Base-by-base conservation (phyloP, 768 basidiomycete species). In the Polyporus arcularius region DNA sequence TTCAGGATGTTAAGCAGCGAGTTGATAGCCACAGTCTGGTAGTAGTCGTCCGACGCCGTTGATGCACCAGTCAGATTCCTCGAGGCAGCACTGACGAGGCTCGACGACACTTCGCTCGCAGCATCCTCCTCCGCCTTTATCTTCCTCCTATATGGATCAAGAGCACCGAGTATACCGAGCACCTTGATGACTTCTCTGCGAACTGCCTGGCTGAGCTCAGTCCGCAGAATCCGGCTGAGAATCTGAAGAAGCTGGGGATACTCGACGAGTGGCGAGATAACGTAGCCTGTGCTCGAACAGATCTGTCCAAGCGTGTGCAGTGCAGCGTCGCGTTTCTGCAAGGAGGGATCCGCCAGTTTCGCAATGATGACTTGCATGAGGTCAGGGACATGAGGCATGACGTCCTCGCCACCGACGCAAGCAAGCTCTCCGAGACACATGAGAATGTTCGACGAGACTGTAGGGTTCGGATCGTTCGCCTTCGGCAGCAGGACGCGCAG, bases 131-230 rank as follows among this genome's bases (percentile, higher is more conserved):
- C 86, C 0, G 86, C 83, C 67, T 83, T 83, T 42, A 75, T 82
- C 83, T 96, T 95, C 65, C 96, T 87, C 68, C 89, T 83, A 73
- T 97, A 99, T 0, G 97, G 97, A 73, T 99, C 97, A 32, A 98
- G 75, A 6, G 97, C 97, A 50, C 97, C 97, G 16, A 99, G 82
- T 53, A 98, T 94, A 63, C 97, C 97, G 61, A 99, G 82, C 4
- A 97, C 96, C 71, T 96, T 92, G 56, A 98, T 89, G 15, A 96
- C 89, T 65, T 98, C 96, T 32, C 96, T 81, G 47, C 92, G 80
- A 11, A 94, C 88, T 12, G 79, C 75, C 67, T 81, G 82, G 11
- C 79, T 86, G 6, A 81, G 80, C 67, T 99, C 97, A 28, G 91
- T 89, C 71, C 89, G 84, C 61, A 98, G 74, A 67, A 98, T 90